Percentiles rank a stretch among this genome's conserved stretches.
These are phyloP conservation scores for Chrysoporthe puriensis DNA, from an alignment of 2,329 filamentous ascomycete genomes.

Conservation along the genomic window DNA sequence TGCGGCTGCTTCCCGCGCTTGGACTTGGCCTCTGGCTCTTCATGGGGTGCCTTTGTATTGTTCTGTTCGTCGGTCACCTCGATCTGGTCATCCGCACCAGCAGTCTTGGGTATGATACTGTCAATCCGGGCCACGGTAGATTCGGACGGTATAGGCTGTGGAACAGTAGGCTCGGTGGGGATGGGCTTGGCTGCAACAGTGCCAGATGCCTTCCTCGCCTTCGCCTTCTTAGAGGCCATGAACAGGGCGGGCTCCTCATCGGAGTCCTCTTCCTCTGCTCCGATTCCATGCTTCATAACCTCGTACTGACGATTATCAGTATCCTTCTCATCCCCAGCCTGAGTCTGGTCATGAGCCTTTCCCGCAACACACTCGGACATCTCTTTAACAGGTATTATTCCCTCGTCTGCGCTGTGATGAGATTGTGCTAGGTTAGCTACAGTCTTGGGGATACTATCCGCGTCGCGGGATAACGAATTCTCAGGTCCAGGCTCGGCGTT, in stretches of 20 bases:
- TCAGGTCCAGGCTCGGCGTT: constrained; percentile 27
- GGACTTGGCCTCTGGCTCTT: background rate
- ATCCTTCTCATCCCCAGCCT: background rate
- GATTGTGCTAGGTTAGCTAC: background rate
- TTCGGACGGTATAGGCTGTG: background rate
- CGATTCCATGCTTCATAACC: background rate
- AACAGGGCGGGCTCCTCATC: constrained; percentile 24
- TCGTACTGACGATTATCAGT: background rate
- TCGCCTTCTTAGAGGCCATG: constrained; percentile 28
- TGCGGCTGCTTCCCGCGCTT: background rate
- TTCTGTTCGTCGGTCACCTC: background rate
- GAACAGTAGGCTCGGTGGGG: background rate
- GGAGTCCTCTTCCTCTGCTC: constrained; percentile 18
- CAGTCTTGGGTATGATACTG: background rate
- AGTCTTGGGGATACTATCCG: background rate
- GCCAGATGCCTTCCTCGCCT: background rate
- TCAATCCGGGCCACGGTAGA: background rate
- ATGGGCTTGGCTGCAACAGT: constrained; percentile 5
- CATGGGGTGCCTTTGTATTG: constrained; percentile 13
- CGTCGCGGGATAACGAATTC: background rate
- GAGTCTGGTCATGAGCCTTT: background rate
- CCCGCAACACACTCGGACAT: constrained; percentile 4
- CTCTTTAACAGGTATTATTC: constrained; percentile 6
- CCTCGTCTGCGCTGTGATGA: background rate
- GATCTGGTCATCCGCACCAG: background rate